Evolutionary conservation across 768 basidiomycete species (phyloP).

Genomic region (Lanmaoa rubissima): DNA sequence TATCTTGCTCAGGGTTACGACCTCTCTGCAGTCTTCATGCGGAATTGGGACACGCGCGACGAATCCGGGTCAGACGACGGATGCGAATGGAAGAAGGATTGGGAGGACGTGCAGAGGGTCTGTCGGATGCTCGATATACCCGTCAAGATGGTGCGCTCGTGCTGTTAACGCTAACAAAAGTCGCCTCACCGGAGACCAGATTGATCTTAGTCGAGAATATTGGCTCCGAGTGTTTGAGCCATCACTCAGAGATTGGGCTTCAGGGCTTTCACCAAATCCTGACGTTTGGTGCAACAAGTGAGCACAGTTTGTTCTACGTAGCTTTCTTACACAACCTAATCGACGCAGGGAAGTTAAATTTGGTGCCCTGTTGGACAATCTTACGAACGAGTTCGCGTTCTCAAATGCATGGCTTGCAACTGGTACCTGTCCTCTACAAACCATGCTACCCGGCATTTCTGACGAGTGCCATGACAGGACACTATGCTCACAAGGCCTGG

Average conservation of each 20-base stretch:
- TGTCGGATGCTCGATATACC: conserved; percentile 72
- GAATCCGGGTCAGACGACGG: conserved; percentile 76
- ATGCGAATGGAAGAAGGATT: conserved; percentile 96
- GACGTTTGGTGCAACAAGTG: conserved; percentile 92
- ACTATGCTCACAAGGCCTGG: conserved; percentile 79
- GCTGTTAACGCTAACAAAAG: neutral
- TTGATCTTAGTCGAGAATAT: conserved; percentile 88
- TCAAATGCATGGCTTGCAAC: conserved; percentile 75
- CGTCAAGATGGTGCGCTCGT: conserved; percentile 57
- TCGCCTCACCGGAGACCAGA: conserved; percentile 37
- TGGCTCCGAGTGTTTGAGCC: conserved; percentile 93
- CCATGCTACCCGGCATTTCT: neutral
- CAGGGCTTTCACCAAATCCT: conserved; percentile 85
- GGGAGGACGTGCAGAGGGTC: conserved; percentile 84
- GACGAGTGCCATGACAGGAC: conserved; percentile 46
- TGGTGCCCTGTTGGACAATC: conserved; percentile 69
- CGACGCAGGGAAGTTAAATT: conserved; percentile 82
- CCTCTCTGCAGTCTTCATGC: conserved; percentile 89
- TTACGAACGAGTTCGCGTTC: conserved; percentile 37
- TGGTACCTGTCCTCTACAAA: conserved; percentile 41
- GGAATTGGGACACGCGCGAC: conserved; percentile 91
- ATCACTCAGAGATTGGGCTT: conserved; percentile 71
- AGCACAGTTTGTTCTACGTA: neutral
- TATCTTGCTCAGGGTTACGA: conserved; percentile 60
- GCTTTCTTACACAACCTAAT: neutral